Conservation (phyloP, 192 early-diverging fungal species). For the Coemansia pectinata region DNA sequence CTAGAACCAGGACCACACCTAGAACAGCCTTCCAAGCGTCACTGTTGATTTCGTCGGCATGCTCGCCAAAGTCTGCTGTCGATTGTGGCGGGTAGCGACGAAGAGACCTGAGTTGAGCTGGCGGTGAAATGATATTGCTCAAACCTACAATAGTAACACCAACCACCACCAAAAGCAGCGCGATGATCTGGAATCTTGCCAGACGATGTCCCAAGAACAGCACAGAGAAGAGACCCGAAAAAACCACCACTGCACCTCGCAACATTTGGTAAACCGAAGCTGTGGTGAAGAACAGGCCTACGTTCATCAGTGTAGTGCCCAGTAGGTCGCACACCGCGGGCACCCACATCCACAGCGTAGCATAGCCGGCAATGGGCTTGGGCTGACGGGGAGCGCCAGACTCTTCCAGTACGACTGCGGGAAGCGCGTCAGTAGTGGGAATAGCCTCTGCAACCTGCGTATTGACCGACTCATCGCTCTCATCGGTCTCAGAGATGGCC, state of each 20-base stretch:
- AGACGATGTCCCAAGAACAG: conserved; percentile 82
- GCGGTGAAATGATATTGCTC: conserved; percentile 57
- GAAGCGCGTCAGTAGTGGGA: conserved; percentile 35
- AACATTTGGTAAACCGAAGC: conserved; percentile 96
- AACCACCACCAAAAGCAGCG: conserved; percentile 74
- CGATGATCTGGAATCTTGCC: conserved; percentile 77
- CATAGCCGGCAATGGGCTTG: conserved; percentile 58
- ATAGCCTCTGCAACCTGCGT: conserved; percentile 18
- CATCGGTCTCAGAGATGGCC: conserved; percentile 27
- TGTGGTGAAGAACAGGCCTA: conserved; percentile 89
- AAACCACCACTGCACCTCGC: conserved; percentile 93
- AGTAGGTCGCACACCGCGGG: conserved; percentile 72
- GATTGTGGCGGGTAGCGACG: neutral
- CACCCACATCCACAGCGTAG: conserved; percentile 62
- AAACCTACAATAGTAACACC: conserved; percentile 92
- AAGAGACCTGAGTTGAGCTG: conserved; percentile 21
- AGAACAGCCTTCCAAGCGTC: conserved; percentile 61
- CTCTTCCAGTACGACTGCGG: conserved; percentile 6
- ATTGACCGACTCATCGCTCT: conserved; percentile 5
- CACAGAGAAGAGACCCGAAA: conserved; percentile 87
- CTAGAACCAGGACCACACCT: conserved; percentile 82
- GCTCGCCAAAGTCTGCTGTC: conserved; percentile 8
- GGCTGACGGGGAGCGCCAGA: conserved; percentile 8
- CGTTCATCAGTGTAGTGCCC: conserved; percentile 91
- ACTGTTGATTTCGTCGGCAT: conserved; percentile 24